Base-by-base conservation (phyloP, 345 rosid species). In the Ceriops tagal region DNA sequence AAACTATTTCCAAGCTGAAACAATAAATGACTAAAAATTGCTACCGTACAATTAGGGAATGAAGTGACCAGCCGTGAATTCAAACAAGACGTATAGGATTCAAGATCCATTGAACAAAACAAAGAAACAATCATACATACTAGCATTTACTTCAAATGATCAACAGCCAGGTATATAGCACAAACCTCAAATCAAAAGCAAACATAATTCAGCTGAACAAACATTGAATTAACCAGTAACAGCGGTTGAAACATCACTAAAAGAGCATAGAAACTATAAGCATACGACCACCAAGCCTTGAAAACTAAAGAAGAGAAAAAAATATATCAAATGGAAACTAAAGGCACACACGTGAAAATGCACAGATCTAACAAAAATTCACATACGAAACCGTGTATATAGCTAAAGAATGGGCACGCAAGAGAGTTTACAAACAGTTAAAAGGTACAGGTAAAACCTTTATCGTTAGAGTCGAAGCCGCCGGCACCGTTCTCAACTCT, bases 401-500 rank as follows among this genome's bases (percentile, higher is more conserved):
- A n/a, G 1, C 20, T 8, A 2, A 9, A 0, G 52, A 22, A 64
- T 0, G 19, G 46, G 26, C 15, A 43, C 52, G 28, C 11, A 49
- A 3, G 5, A 6, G 6, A 5, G 8, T 56, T 21, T 53, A 19
- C 4, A 55, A 46, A 13, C 3, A 19, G 87, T 76, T 61, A 43
- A 84, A 81, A 66, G 71, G 30, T 77, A 19, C 86, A 79, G 78
- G 87, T 74, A 66, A 77, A 87, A 11, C 96, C 93, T 71, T 80
- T 83, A 6, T 83, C 89, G 11, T 46, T 61, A 20, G 84, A 83
- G 76, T 87, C 96, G 53, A 80, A 79, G 68, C 75, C 85, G 57
- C 86, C 71, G 13, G 83, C 72, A 20, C 85, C 90, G 49, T 92
- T 87, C 2, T 92, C 99, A 18, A 86, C 85, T 65, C 95, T 85